A percentile compares a stretch with the other conserved stretches of the same genome.
These are phyloP conservation scores for Castanopsis chinensis DNA, from an alignment of 306 rosid genomes.

Conservation along the genomic window DNA sequence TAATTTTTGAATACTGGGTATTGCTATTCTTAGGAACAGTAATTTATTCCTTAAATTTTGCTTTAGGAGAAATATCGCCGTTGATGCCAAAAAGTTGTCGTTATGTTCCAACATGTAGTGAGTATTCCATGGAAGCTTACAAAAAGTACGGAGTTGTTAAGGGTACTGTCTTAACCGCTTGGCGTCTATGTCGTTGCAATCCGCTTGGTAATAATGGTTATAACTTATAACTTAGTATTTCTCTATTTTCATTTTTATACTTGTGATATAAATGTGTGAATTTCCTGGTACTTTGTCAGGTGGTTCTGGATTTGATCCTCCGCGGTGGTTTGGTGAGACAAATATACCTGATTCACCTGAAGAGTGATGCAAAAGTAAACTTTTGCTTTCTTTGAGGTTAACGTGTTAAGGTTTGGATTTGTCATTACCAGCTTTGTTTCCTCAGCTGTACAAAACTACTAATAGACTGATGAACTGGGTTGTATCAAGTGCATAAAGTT, in stretches of 20 bases:
- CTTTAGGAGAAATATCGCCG: conserved; percentile 86
- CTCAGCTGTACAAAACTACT: background rate
- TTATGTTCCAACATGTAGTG: conserved; percentile 81
- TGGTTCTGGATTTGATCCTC: conserved; percentile 91
- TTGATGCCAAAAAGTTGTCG: conserved; percentile 80
- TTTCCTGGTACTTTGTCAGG: conserved; percentile 33
- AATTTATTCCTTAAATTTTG: background rate
- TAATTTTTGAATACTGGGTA: background rate
- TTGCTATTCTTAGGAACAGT: background rate
- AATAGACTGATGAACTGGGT: background rate
- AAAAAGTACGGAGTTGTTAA: conserved; percentile 73
- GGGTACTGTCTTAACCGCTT: conserved; percentile 74
- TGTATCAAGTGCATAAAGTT: background rate
- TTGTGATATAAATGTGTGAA: background rate
- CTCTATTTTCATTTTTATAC: background rate
- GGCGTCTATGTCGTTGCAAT: conserved; percentile 92
- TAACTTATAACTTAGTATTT: background rate
- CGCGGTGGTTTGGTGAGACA: conserved; percentile 75
- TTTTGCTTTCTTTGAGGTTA: background rate
- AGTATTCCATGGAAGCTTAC: conserved; percentile 96
- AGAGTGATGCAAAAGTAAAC: conserved; percentile 29
- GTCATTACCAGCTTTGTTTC: background rate
- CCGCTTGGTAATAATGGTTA: conserved; percentile 66
- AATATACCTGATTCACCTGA: conserved; percentile 21
- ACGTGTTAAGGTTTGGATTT: background rate